A percentile compares a stretch with the other conserved stretches of the same genome.
Evolutionary conservation across 495 filamentous ascomycete genomes (phyloP).

Genomic region (Aspergillus homomorphus): DNA sequence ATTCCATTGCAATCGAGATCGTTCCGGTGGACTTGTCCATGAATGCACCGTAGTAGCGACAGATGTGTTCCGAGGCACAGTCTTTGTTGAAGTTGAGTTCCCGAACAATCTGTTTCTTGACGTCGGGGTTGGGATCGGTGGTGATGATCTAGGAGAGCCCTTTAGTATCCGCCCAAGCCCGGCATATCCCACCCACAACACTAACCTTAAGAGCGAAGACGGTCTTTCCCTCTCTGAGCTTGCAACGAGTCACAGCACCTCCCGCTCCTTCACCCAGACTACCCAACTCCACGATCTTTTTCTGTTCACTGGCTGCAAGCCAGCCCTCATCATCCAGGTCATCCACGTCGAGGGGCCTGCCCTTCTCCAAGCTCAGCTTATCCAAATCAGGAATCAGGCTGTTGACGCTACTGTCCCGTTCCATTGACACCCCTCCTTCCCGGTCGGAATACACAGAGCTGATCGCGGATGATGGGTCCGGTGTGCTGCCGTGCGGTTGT

Average conservation of each 20-base stretch:
- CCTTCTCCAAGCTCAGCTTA: conserved; percentile 73
- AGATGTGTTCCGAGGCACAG: conserved; percentile 90
- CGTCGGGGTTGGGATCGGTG: conserved; percentile 93
- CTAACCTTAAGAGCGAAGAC: conserved; percentile 94
- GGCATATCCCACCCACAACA: conserved; percentile 1
- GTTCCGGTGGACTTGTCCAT: conserved; percentile 89
- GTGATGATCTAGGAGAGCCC: conserved; percentile 75
- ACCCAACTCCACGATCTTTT: conserved; percentile 82
- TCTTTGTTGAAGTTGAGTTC: conserved; percentile 97
- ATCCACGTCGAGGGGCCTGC: conserved; percentile 79
- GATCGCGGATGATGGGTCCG: conserved; percentile 86
- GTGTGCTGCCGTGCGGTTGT: conserved; percentile 60
- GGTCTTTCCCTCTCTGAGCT: conserved; percentile 84
- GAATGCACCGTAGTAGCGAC: conserved; percentile 94
- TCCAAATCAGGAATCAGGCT: conserved; percentile 68
- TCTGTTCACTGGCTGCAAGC: conserved; percentile 85
- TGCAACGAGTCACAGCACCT: conserved; percentile 89
- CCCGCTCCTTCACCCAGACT: conserved; percentile 93
- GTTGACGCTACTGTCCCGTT: conserved; percentile 68
- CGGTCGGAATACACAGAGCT: conserved; percentile 77
- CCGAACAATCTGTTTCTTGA: conserved; percentile 95
- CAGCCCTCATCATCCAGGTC: conserved; percentile 93
- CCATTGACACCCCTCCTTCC: conserved; percentile 65
- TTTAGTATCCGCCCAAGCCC: conserved; percentile 5
- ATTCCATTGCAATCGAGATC: conserved; percentile 98